Evolutionary conservation across 331 rosid genomes (phyloP).

Genomic region (Malus hybrid): DNA sequence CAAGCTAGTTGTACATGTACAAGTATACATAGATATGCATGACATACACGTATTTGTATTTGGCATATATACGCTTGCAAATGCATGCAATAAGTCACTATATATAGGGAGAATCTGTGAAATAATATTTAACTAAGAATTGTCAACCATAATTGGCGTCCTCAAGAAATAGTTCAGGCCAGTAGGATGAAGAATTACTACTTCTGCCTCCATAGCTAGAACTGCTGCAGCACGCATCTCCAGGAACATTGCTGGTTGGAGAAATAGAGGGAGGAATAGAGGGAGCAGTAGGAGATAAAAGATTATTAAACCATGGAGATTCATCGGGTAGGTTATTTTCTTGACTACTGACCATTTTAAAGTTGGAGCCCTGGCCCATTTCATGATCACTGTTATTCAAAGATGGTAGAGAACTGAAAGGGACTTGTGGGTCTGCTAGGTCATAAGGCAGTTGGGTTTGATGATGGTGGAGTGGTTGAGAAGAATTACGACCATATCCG

Average conservation of each 20-base stretch:
- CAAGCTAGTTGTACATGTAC: background rate
- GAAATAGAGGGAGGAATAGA: conserved; percentile 14
- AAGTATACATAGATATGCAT: background rate
- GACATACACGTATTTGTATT: background rate
- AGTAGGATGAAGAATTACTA: conserved; percentile 30
- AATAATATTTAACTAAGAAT: conserved; percentile 26
- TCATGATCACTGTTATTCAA: conserved; percentile 26
- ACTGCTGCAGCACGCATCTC: conserved; percentile 49
- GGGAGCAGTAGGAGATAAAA: conserved; percentile 21
- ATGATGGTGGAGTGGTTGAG: conserved; percentile 75
- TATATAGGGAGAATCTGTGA: background rate
- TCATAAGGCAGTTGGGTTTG: conserved; percentile 14
- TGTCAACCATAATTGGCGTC: conserved; percentile 38
- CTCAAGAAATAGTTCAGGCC: conserved; percentile 49
- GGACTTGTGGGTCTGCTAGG: conserved; percentile 54
- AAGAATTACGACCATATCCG: conserved; percentile 8
- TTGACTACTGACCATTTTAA: conserved; percentile 37
- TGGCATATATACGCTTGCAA: background rate
- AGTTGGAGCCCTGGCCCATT: conserved; percentile 37
- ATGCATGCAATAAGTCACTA: background rate
- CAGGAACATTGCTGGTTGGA: conserved; percentile 26
- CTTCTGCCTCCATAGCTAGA: conserved; percentile 43
- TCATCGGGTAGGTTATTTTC: conserved; percentile 28
- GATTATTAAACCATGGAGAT: conserved; percentile 24
- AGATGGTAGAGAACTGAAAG: conserved; percentile 56